Evolutionary conservation across 2,329 filamentous ascomycete genomes (phyloP), one percentile per base, ranked within the genome.

Genomic region (Drechslerella coelobrocha): DNA sequence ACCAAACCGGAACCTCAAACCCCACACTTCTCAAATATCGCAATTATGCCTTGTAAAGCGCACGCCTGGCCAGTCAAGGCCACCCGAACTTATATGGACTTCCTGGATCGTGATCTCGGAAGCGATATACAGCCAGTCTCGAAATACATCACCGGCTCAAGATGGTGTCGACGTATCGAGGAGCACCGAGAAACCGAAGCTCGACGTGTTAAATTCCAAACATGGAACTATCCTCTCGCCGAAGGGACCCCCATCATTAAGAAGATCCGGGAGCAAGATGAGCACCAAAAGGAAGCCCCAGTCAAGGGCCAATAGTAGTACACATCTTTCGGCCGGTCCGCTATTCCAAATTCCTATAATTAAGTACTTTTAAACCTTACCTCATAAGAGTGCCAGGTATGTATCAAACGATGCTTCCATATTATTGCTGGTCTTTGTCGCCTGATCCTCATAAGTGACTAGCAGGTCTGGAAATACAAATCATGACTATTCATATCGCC

Each of bases 1-100:
- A 31, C 29, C 12, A n/a, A 23, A 41, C n/a, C 23, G 6, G 14
- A 26, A 29, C 21, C n/a, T 5, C n/a, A 7, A 4, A 10, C 19
- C 26, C 17, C 6, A 31, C 23, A 21, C 17, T 23, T 34, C 12
- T 12, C 24, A 37, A 43, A 21, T 26, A 34, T 19, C 21, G 12
- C 3, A 17, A 43, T 24, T 26, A 71, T 71, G 66, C 66, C 66
- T 1, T 71, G 66, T 29, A 71, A 37, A 43, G 66, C 66, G 5
- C 66, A 71, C 39, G 66, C 66, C 53, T 71, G 66, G 66, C 66
- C 66, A 1, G 10, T 63, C 7, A 34, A 48, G 21, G 66, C 61
- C 23, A 62, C 53, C 2, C 23, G 27, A 9, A 51, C 23, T 3
- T 9, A 9, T 23, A 51, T 51, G 47, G 47, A 51, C 47, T 51